Conservation (phyloP, 2,329 filamentous ascomycete genomes). For the Microcyclospora tardicrescens region DNA sequence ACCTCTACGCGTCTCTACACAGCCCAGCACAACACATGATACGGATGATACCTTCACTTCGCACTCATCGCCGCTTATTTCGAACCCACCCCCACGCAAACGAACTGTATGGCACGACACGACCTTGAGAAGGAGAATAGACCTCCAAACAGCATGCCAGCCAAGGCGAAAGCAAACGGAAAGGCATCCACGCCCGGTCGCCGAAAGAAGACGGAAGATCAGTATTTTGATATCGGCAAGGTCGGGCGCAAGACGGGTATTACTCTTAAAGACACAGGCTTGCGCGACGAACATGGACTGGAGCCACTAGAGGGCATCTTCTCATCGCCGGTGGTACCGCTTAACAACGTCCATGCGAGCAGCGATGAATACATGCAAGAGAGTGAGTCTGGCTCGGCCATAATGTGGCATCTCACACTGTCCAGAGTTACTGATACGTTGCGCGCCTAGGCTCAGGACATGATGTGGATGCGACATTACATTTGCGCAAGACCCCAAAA, state of each 20-base stretch:
- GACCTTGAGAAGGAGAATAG: slow-evolving; percentile 18
- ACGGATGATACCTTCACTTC: no score
- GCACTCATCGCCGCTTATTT: not conserved
- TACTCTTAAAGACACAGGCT: slow-evolving; percentile 60
- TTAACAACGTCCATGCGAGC: slow-evolving; percentile 1
- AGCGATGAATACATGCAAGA: slow-evolving; percentile 45
- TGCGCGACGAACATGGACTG: slow-evolving; percentile 83
- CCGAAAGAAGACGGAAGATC: slow-evolving; percentile 18
- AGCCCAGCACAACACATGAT: no score
- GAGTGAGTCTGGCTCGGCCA: slow-evolving; percentile 33
- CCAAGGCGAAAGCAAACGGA: slow-evolving; percentile 3
- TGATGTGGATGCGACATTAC: slow-evolving; percentile 32
- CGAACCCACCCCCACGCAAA: not conserved
- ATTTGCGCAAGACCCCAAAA: slow-evolving; percentile 30
- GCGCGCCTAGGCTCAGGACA: slow-evolving; percentile 34
- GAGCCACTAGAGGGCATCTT: slow-evolving; percentile 79
- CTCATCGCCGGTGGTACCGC: slow-evolving; percentile 67
- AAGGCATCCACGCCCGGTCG: slow-evolving; percentile 15
- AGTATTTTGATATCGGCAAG: slow-evolving; percentile 25
- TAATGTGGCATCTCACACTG: slow-evolving; percentile 1
- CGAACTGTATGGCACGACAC: not conserved
- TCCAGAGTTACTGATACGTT: slow-evolving; percentile 5
- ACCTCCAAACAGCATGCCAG: slow-evolving; percentile 17
- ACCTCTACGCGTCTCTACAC: not conserved
- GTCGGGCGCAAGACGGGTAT: slow-evolving; percentile 67